Evolutionary conservation across 2,329 filamentous ascomycete genomes (phyloP), one percentile per base, ranked within the genome.

Genomic region (Fusarium duplospermum): DNA sequence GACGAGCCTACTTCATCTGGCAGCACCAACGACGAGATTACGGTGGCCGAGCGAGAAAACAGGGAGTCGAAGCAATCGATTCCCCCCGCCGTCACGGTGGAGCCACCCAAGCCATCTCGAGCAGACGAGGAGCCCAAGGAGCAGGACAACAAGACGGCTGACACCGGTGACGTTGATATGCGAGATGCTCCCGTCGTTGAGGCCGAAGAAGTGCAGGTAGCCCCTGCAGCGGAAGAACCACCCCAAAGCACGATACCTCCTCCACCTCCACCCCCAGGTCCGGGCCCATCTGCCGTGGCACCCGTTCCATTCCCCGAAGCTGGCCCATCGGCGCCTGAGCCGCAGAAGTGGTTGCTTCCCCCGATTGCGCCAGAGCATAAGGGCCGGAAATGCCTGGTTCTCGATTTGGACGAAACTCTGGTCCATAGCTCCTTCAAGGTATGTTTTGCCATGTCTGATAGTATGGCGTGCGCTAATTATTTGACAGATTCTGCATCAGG

Each of bases 361-460:
- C 92, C 95, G 1, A 89, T 96, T 75, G 88, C 91, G 45, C 92
- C 94, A 29, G 92, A 94, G 77, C 91, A 96, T 78, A 91, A 93
- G 82, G 94, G 95, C 31, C 92, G 94, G 80, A 99, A 99, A 83
- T 99, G 96, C 79, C 86, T 99, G 45, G 96, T 99, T 20, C 88
- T 99, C 54, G 96, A 99, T 85, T 86, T 99, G 70, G 96, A 99
- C 77, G 96, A 99, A 83, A 99, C 96, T 2, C 86, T 99, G 62
- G 96, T 99, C 27, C 96, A 99, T 86, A 98, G 96, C 83, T 98
- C 96, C 77, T 99, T 99, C 86, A 99, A 99, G 90, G 96, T 97
- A 86, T 76, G 80, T 72, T 29, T 38, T 24, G 20, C 22, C 11
- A 47, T 27, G 22, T 22, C 35, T 18, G 14, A 24, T 54, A 11